Evolutionary conservation across 2,329 filamentous ascomycete genomes (phyloP), one percentile per base, ranked within the genome.

Genomic region (Penicillium polonicum): DNA sequence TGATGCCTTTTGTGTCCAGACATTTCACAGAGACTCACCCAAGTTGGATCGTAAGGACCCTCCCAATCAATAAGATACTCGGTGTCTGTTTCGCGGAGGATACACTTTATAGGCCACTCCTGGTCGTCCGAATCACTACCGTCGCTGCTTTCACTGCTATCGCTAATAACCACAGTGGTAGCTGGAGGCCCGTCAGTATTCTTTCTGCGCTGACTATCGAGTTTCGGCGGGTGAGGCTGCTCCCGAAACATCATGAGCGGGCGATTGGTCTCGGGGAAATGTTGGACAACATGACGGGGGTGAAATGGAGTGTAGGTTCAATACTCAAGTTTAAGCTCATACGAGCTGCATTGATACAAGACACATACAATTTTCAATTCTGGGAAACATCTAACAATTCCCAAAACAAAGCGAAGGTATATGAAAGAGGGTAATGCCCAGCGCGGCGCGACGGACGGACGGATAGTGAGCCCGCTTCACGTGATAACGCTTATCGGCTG

Each of bases 51-150:
- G 61, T 68, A 76, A 29, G 65, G 61, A 9, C 70, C 73, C 55
- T 72, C 69, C 74, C 73, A 76, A 35, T 74, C 73, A 59, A 77
- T 73, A 29, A 76, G 64, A 62, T 75, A 77, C 48, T 72, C 65
- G 19, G 64, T 62, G 44, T 65, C 56, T 33, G 66, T 68, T 63
- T 77, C 73, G 60, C 70, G 70, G 55, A 75, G 65, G 48, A 75
- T 75, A 58, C 66, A 66, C 52, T 73, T 73, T 42, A 74, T 73
- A 54, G 65, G 66, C 60, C 65, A 74, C 63, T 75, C 71, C 58
- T 69, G 65, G 43, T 71, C 68, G n/a, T 52, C 64, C 46, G 67
- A 38, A 13, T 46, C 42, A 39, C 48, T 46, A 25, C 51, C 35
- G 27, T 52, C 41, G 31, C 35, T 57, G 48, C 51, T 64, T 38